phyloP scores from a whole-genome alignment of 2,329 filamentous ascomycete genomes.

The Microcyclosporella mali region DNA sequence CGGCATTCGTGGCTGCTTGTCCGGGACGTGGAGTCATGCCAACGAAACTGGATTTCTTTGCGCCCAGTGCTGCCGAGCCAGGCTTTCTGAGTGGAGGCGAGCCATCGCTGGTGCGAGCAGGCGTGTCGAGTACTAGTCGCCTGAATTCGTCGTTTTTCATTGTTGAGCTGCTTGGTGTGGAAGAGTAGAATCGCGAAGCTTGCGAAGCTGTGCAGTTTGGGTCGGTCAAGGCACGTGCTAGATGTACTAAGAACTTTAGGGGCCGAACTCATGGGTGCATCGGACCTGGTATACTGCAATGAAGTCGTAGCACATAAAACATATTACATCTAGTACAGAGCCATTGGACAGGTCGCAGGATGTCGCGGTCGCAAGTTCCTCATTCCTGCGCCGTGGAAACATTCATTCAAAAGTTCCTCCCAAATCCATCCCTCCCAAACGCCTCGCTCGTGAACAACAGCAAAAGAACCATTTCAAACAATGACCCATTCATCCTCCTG shows the following conservation, averaged over 20 bases:
- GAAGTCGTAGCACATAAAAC: no score
- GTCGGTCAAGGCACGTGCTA: no score
- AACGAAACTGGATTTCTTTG: constrained; percentile 45
- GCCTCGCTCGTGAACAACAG: neutral
- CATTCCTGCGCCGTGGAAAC: neutral
- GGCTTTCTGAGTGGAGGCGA: constrained; percentile 24
- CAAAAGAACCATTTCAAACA: neutral
- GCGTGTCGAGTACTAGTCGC: constrained; percentile 59
- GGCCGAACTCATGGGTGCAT: no score
- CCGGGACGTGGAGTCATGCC: constrained; percentile 87
- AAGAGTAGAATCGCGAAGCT: no score
- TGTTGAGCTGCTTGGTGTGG: no score
- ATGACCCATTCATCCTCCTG: neutral
- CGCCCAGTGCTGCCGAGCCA: constrained; percentile 32
- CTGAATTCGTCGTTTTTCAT: constrained; percentile 99
- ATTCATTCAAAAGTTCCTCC: neutral
- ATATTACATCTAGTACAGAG: no score
- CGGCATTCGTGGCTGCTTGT: constrained; percentile 46
- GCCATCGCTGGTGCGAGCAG: constrained; percentile 34
- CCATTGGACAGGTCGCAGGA: no score
- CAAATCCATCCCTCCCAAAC: neutral
- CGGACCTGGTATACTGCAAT: no score
- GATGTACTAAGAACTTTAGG: no score
- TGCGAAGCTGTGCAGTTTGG: no score
- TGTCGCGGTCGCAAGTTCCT: neutral